phyloP scores from a whole-genome alignment of 176 grass and related monocot species.

The Eleusine coracana region DNA sequence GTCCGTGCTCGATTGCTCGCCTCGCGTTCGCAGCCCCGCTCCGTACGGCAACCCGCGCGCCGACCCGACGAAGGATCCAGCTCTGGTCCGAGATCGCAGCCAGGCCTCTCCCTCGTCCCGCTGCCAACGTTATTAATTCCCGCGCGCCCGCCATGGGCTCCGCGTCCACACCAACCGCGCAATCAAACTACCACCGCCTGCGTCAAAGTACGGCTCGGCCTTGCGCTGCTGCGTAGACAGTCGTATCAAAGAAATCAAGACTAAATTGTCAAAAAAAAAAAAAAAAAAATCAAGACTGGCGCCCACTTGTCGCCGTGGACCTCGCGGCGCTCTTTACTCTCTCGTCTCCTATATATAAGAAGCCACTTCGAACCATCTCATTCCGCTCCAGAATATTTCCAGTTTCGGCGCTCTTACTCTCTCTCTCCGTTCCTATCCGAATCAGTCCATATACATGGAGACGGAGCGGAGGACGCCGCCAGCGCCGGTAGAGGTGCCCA shows the following conservation, averaged over 20 bases:
- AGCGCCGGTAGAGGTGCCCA: conserved; percentile 60
- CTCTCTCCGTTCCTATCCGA: neutral
- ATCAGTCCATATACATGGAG: neutral
- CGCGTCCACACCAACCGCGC: conserved; percentile 30
- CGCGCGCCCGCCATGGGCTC: neutral
- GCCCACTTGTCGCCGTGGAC: conserved; percentile 34
- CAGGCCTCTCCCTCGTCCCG: too few species aligned
- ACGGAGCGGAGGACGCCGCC: conserved; percentile 27
- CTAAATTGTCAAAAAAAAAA: too few species aligned
- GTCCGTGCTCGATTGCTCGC: conserved; percentile 30
- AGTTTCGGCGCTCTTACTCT: neutral
- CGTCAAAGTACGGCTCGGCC: neutral
- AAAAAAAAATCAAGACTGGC: neutral
- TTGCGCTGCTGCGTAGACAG: conserved; percentile 2
- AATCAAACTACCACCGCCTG: conserved; percentile 8
- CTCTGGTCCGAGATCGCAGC: too few species aligned
- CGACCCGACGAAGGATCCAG: neutral
- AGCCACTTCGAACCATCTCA: neutral
- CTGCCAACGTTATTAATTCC: neutral
- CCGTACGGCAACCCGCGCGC: conserved; percentile 22
- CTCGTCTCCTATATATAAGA: conserved; percentile 9
- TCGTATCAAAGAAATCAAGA: conserved; percentile 25
- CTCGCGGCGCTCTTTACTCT: neutral
- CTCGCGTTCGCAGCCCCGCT: neutral
- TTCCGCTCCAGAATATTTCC: conserved; percentile 48